Base-by-base conservation (phyloP, 2,329 filamentous ascomycete genomes). In the Cytospora mali region DNA sequence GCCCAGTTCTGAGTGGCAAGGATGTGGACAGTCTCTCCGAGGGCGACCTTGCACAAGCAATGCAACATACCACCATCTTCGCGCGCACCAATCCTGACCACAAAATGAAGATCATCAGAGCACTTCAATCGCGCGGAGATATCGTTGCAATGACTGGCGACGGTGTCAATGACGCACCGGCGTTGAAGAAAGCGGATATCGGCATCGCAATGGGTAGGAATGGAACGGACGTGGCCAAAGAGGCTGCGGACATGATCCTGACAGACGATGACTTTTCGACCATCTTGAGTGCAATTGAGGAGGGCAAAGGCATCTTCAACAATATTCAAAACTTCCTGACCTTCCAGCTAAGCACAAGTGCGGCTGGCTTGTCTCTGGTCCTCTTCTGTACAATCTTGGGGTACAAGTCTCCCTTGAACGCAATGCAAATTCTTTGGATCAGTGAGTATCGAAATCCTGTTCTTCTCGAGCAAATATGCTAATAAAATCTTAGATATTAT, bases 371-470 rank as follows among this genome's bases (percentile, higher is more conserved):
- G 68, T 92, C 91, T 62, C 82, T 99, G 59, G 95, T 99, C 21
- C 86, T 99, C 68, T 77, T 99, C 71, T 97, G 93, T 81, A 97
- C 93, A 31, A 90, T 92, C 69, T 84, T 97, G 66, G 95, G 95
- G 46, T 95, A 96, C 79, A 93, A 92, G 77, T 97, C 95, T 73
- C 96, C 95, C 52, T 82, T 99, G 65, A 99, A 99, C 74, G 93
- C 95, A 55, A 99, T 99, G 95, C 95, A 99, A 79, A 99, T 99
- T 79, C 84, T 99, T 49, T 99, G 95, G 95, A 99, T 99, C 72
- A 99, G 94, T 97, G 80, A 80, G 92, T 55, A 48, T 33, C 55
- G 59, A 49, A 23, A 16, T 1, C 28, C 39, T 16, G 27, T 23
- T 16, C n/a, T n/a, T 25, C 13, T n/a, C 21, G 6, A 11, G n/a